A percentile compares a stretch with the other conserved stretches of the same genome.
Evolutionary conservation across 352 stramenopile species (phyloP).

Genomic region (Globisporangium carolinianum): DNA sequence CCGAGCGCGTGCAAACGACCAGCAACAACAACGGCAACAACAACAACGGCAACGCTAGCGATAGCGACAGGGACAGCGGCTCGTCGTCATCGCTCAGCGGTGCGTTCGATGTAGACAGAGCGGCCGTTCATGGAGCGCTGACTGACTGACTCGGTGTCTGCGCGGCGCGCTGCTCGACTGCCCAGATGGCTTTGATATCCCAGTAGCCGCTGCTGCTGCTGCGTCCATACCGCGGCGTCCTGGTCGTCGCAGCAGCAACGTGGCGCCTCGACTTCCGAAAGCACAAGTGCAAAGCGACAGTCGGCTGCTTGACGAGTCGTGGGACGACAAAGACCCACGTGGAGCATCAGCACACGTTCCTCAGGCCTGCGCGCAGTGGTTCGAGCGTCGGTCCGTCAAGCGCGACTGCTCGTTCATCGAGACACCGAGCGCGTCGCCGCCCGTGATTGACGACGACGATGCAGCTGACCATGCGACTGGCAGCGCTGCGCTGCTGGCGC

Average conservation of each 20-base stretch:
- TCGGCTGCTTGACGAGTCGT: background rate
- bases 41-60: background rate
- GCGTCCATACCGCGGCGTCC: too few species aligned
- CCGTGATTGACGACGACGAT: conserved; percentile 7
- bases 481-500: background rate
- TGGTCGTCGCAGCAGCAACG: too few species aligned
- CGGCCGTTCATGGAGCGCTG: background rate
- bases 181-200: conserved; percentile 10
- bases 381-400: conserved; percentile 16
- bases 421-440: background rate
- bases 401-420: conserved; percentile 17
- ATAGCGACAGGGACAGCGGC: conserved; percentile 3
- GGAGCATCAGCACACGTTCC: background rate
- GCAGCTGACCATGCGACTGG: background rate
- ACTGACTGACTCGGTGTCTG: background rate
- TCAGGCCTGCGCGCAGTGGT: conserved; percentile 2
- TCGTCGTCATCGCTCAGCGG: conserved; percentile 5
- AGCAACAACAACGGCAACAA: background rate
- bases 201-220: background rate
- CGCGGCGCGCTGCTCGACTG: background rate
- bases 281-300: too few species aligned
- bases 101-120: background rate
- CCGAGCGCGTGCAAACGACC: background rate
- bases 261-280: too few species aligned
- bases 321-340: background rate